Base-by-base conservation (phyloP, 371 early-diverging fungal genomes). In the Amoeboaphelidium occidentale region DNA sequence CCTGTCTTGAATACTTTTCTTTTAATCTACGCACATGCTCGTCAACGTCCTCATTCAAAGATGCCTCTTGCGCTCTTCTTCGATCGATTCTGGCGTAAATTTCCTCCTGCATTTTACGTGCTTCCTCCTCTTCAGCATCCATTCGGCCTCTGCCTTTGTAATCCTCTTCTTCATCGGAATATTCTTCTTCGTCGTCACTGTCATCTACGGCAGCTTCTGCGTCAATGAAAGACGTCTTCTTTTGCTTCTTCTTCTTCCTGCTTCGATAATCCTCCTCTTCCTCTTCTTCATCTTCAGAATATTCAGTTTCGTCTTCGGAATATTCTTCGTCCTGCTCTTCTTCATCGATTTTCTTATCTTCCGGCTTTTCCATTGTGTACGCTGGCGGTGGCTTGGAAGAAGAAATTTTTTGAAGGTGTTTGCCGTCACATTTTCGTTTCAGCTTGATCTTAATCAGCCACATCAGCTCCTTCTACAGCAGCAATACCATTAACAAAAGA, bases 111-210 rank as follows among this genome's bases (percentile, higher is more conserved):
- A 23, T 17, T 44, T 44, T 6, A 4, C 20, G 4, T 4, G 23
- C 79, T 41, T 87, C 91, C 1, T 84, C 67, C 43, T 70, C 81
- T 27, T 89, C 88, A 25, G 84, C 81, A 60, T 84, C 80, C 61
- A 79, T 67, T 55, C 61, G 14, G 54, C 54, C n/a, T 59, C 23
- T 53, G 10, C 25, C 6, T 6, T 41, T 25, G 32, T 25, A 22
- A 25, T 27, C 51, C n/a, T 51, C 52, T 22, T 21, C 52, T 10
- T 49, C 64, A 3, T 72, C 72, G 17, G 70, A 76, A 17, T 78
- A 78, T 1, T 77, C 74, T 1, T 76, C 78, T 25, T 79, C 80
- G 21, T 79, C 79, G 10, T 79, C 81, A 14, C 76, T 78, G 32
- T 79, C 79, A 26, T 74, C 78, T 42, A 80, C 81, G 23, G n/a